These are phyloP conservation scores for Fusarium haematococcum DNA, from an alignment of 2,329 filamentous ascomycete genomes.

Conservation along the genomic window DNA sequence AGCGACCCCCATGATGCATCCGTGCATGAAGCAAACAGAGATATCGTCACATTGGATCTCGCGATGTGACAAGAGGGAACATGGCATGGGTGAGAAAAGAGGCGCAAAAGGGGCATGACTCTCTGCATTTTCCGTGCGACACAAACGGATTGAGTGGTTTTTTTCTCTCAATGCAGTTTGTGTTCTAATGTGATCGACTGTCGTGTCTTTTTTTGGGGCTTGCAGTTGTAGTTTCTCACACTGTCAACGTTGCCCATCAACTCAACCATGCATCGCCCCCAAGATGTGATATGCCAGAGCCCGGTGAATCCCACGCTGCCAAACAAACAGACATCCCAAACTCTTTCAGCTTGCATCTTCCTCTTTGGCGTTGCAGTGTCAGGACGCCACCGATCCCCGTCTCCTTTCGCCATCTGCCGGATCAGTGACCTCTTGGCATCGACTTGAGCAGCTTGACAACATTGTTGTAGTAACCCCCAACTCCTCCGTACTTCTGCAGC, in stretches of 20 bases:
- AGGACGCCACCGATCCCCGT: background rate
- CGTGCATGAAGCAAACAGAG: background rate
- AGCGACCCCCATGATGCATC: background rate
- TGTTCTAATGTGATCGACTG: background rate
- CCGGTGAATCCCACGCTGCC: background rate
- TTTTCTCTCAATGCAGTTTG: background rate
- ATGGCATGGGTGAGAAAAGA: background rate
- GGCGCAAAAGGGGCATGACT: background rate
- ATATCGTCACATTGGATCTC: background rate
- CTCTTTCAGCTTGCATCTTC: background rate
- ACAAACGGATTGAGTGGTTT: background rate
- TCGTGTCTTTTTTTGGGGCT: background rate
- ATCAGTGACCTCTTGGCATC: slow-evolving; percentile 39
- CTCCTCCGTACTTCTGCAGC: slow-evolving; percentile 65
- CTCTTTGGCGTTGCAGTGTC: background rate
- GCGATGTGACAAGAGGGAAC: background rate
- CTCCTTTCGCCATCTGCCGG: background rate
- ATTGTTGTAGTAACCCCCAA: slow-evolving; percentile 68
- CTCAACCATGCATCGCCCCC: background rate
- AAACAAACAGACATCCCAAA: background rate
- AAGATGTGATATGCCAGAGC: background rate
- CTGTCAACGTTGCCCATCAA: background rate
- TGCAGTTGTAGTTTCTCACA: background rate
- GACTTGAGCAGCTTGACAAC: slow-evolving; percentile 70
- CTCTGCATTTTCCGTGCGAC: background rate